phyloP scores from a whole-genome alignment of 495 filamentous ascomycete species.

The Saxophila tyrrhenica region DNA sequence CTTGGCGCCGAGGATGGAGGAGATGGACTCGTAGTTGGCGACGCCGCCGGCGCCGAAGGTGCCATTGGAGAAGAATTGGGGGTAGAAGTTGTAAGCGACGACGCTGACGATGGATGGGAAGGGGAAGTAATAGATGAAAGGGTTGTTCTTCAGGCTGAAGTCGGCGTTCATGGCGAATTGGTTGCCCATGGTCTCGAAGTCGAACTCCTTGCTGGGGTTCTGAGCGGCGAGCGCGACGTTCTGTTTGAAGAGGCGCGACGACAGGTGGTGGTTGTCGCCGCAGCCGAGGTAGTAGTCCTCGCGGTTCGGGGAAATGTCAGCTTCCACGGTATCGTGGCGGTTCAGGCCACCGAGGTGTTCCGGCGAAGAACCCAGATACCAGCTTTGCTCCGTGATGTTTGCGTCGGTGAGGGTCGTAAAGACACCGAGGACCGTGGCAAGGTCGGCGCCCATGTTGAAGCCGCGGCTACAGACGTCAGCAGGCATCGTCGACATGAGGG shows the following conservation, averaged over 20 bases:
- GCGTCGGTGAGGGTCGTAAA: slow-evolving; percentile 29
- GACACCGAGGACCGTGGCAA: slow-evolving; percentile 25
- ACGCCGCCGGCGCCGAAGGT: slow-evolving; percentile 7
- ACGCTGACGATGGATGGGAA: slow-evolving; percentile 19
- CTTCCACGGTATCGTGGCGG: slow-evolving; percentile 34
- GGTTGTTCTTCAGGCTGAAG: slow-evolving; percentile 9
- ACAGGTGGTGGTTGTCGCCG: slow-evolving; percentile 29
- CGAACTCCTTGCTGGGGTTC: slow-evolving; percentile 13
- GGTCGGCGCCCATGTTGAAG: slow-evolving; percentile 32
- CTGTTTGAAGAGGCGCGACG: slow-evolving; percentile 24
- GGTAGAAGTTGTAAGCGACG: slow-evolving; percentile 11
- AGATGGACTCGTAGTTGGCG: slow-evolving; percentile 14
- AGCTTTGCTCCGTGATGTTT: slow-evolving; percentile 26
- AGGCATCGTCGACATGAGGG: slow-evolving; percentile 23
- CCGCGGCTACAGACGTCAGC: slow-evolving; percentile 29
- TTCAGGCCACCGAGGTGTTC: slow-evolving; percentile 28
- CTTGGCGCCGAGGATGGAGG: slow-evolving; percentile 11
- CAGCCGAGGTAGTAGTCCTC: slow-evolving; percentile 31
- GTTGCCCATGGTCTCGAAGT: slow-evolving; percentile 12
- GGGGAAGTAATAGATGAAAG: slow-evolving; percentile 27
- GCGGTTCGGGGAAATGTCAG: slow-evolving; percentile 30
- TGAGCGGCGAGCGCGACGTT: slow-evolving; percentile 16
- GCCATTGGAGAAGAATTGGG: slow-evolving; percentile 10
- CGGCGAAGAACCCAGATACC: slow-evolving; percentile 25
- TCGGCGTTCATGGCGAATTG: slow-evolving; percentile 17